phyloP scores from a whole-genome alignment of 306 rosid species.

The Erythrophleum fordii region DNA sequence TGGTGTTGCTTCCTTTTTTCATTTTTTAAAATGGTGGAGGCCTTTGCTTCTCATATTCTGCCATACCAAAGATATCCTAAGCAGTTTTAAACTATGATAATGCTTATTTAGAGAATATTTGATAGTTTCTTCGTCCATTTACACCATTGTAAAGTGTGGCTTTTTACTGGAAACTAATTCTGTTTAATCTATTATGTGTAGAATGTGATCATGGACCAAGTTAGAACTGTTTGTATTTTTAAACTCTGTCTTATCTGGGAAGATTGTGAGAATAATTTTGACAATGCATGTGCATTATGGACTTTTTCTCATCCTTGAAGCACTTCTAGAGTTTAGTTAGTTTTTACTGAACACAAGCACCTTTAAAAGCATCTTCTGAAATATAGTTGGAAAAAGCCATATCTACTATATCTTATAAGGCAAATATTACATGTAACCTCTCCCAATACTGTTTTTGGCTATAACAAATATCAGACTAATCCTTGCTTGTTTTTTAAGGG shows the following conservation, averaged over 20 bases:
- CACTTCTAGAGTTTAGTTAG: too few relatives aligned
- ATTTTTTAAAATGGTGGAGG: not conserved
- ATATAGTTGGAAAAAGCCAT: constrained; percentile 11
- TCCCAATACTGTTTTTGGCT: not conserved
- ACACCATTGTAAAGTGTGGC: not conserved
- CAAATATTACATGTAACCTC: not conserved
- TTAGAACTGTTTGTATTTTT: not conserved
- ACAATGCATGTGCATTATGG: not conserved
- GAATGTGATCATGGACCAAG: not conserved
- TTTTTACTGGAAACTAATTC: constrained; percentile 18
- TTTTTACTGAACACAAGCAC: not conserved
- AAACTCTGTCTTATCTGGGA: not conserved
- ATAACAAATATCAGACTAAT: not conserved
- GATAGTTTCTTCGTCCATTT: not conserved
- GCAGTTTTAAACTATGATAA: not conserved
- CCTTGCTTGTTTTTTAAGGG: constrained; percentile 15
- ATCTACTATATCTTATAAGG: constrained; percentile 2
- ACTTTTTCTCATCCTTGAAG: not conserved
- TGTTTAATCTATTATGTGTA: not conserved
- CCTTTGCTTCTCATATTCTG: not conserved
- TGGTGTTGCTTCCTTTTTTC: not conserved
- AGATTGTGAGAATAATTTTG: constrained; percentile 5
- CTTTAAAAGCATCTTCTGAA: constrained; percentile 3
- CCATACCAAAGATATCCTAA: not conserved
- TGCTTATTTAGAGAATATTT: not conserved